Percentiles rank a stretch among this genome's conserved stretches.
Evolutionary conservation across 2,329 filamentous ascomycete genomes (phyloP).

Genomic region (Emergomyces africanus): DNA sequence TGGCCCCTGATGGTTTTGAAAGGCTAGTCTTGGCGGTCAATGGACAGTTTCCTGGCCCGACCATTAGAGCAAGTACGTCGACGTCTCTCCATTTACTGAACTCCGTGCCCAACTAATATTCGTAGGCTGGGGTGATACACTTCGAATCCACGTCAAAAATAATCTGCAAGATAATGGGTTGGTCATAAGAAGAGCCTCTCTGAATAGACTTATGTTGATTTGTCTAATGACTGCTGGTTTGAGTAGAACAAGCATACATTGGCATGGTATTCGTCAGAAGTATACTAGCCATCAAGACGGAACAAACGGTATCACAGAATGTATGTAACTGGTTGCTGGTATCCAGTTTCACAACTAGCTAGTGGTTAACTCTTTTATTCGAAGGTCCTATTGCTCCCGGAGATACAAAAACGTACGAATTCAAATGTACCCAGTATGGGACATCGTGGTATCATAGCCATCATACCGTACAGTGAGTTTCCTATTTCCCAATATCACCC

Average conservation of each 20-base stretch:
- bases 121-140: slow-evolving; percentile 43
- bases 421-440: slow-evolving; percentile 43
- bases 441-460: slow-evolving; percentile 51
- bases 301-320: slow-evolving; percentile 37
- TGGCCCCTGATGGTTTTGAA: slow-evolving; percentile 17
- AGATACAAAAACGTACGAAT: slow-evolving; percentile 43
- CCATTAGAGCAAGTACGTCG: slow-evolving; percentile 40
- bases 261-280: slow-evolving; percentile 49
- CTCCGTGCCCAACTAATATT: background rate
- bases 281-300: slow-evolving; percentile 45
- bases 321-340: slow-evolving; percentile 18
- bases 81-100: background rate
- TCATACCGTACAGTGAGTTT: slow-evolving; percentile 24
- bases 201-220: background rate
- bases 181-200: background rate
- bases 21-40: slow-evolving; percentile 44
- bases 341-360: background rate
- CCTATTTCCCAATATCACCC: background rate
- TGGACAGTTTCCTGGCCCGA: slow-evolving; percentile 53
- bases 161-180: slow-evolving; percentile 39
- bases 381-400: slow-evolving; percentile 42
- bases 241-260: slow-evolving; percentile 44
- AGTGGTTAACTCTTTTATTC: slow-evolving; percentile 26
- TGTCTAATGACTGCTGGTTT: background rate
- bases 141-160: slow-evolving; percentile 46